Conservation (phyloP, 495 filamentous ascomycete genomes). For the Neurospora sp. region DNA sequence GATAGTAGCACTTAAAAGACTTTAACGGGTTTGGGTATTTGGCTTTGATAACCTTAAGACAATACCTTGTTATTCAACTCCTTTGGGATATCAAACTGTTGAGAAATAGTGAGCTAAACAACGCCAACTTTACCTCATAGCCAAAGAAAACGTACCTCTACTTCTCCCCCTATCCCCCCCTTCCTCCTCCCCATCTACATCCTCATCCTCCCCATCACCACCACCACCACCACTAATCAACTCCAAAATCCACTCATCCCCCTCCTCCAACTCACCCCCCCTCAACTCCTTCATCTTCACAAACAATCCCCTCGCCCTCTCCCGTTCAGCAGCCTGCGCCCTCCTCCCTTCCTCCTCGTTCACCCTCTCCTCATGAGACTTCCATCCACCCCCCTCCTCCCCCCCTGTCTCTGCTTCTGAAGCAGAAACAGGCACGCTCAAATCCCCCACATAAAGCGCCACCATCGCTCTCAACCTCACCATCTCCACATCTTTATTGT, state of each 20-base stretch:
- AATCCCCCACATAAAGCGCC: slow-evolving; percentile 56
- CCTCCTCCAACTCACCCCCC: slow-evolving; percentile 19
- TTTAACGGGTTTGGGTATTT: neutral
- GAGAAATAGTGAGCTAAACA: neutral
- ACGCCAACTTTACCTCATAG: neutral
- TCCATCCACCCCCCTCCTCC: neutral
- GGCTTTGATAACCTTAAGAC: neutral
- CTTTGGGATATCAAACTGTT: neutral
- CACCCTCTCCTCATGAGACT: slow-evolving; percentile 4
- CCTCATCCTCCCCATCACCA: slow-evolving; percentile 21
- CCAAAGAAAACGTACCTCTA: slow-evolving; percentile 15
- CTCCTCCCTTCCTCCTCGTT: slow-evolving; percentile 16
- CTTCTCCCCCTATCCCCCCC: slow-evolving; percentile 5
- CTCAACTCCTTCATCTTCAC: slow-evolving; percentile 14
- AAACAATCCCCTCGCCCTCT: slow-evolving; percentile 20
- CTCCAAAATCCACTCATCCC: slow-evolving; percentile 17
- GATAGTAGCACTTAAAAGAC: neutral
- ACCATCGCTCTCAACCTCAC: slow-evolving; percentile 57
- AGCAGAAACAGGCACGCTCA: slow-evolving; percentile 25
- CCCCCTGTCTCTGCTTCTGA: neutral
- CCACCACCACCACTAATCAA: slow-evolving; percentile 12
- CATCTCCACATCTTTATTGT: slow-evolving; percentile 46
- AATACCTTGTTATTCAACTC: neutral
- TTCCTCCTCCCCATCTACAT: slow-evolving; percentile 9
- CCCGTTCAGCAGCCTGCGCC: slow-evolving; percentile 16